A percentile compares a stretch with the other conserved stretches of the same genome.
These are phyloP conservation scores for Diutina rugosa DNA, from an alignment of 1,139 yeast species.

Conservation along the genomic window DNA sequence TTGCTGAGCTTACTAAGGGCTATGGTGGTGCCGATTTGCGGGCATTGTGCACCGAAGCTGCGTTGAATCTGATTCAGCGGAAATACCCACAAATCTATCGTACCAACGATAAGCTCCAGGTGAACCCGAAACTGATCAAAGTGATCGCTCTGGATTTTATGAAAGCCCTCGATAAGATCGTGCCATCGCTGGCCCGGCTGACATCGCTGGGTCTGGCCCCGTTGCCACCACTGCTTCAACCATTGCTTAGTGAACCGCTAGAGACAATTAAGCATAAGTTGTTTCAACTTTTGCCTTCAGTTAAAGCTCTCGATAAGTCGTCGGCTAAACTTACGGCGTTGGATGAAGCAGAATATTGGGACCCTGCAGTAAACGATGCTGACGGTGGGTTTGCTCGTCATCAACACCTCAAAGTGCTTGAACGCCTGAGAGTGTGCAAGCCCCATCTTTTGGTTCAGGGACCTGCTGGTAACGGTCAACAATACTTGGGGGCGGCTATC, in stretches of 20 bases:
- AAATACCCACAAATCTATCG: slow-evolving; percentile 87
- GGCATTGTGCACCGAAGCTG: slow-evolving; percentile 93
- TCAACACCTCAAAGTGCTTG: slow-evolving; percentile 44
- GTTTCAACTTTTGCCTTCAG: slow-evolving; percentile 44
- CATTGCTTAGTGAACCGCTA: slow-evolving; percentile 44
- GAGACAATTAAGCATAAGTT: slow-evolving; percentile 34
- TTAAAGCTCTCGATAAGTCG: slow-evolving; percentile 19
- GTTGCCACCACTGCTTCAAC: slow-evolving; percentile 58
- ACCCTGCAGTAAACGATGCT: slow-evolving; percentile 38
- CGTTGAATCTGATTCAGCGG: slow-evolving; percentile 81
- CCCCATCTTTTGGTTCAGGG: slow-evolving; percentile 77
- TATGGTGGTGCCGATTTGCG: slow-evolving; percentile 97
- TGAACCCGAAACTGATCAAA: slow-evolving; percentile 58
- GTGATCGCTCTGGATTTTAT: slow-evolving; percentile 84
- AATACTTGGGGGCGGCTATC: slow-evolving; percentile 73
- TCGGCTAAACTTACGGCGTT: slow-evolving; percentile 39
- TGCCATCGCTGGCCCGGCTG: slow-evolving; percentile 88
- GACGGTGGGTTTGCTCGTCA: slow-evolving; percentile 65
- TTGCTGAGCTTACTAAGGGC: slow-evolving; percentile 82
- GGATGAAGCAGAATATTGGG: slow-evolving; percentile 61
- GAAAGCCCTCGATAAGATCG: slow-evolving; percentile 72
- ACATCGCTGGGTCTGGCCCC: slow-evolving; percentile 67
- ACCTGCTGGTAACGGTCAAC: slow-evolving; percentile 75
- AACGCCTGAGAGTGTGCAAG: slow-evolving; percentile 60
- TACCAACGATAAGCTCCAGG: slow-evolving; percentile 58